Evolutionary conservation across 1,284 basidiomycete species (phyloP).

Genomic region (Schizopora paradoxa): DNA sequence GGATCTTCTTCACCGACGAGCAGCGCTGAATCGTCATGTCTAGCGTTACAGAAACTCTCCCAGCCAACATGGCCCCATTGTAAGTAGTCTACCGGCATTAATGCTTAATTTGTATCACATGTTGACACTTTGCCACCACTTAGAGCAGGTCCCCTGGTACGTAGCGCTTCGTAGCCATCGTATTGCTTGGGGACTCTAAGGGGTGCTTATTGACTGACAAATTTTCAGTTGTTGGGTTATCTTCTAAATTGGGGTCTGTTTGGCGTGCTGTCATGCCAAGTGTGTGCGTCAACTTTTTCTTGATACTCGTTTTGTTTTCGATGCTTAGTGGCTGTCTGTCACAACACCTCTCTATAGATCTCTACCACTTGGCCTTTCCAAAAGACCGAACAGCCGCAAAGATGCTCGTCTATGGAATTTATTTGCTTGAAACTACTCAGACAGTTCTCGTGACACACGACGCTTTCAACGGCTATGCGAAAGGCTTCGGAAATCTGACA

Average conservation of each 20-base stretch:
- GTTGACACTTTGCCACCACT: no score
- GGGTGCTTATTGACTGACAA: no score
- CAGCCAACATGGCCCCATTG: no score
- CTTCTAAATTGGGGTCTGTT: slow-evolving; percentile 5
- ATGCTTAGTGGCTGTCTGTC: background rate
- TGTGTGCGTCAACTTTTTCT: background rate
- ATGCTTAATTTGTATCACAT: no score
- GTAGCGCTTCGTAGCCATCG: no score
- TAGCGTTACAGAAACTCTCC: no score
- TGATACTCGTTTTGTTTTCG: background rate
- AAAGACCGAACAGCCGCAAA: slow-evolving; percentile 21
- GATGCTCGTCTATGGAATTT: slow-evolving; percentile 23
- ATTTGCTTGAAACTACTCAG: slow-evolving; percentile 22
- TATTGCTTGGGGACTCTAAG: no score
- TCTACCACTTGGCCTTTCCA: slow-evolving; percentile 25
- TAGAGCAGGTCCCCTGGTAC: no score
- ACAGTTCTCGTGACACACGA: slow-evolving; percentile 23
- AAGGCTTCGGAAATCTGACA: slow-evolving; percentile 24
- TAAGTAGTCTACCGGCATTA: no score
- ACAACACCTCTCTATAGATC: no score
- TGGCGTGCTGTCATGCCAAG: slow-evolving; percentile 4
- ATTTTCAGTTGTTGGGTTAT: slow-evolving; percentile 2
- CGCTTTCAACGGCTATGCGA: slow-evolving; percentile 23
- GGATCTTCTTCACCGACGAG: no score
- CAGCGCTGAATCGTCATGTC: no score